Evolutionary conservation across 2,329 filamentous ascomycete species (phyloP), one percentile per base, ranked within the genome.

Genomic region (Penicillium sp.): DNA sequence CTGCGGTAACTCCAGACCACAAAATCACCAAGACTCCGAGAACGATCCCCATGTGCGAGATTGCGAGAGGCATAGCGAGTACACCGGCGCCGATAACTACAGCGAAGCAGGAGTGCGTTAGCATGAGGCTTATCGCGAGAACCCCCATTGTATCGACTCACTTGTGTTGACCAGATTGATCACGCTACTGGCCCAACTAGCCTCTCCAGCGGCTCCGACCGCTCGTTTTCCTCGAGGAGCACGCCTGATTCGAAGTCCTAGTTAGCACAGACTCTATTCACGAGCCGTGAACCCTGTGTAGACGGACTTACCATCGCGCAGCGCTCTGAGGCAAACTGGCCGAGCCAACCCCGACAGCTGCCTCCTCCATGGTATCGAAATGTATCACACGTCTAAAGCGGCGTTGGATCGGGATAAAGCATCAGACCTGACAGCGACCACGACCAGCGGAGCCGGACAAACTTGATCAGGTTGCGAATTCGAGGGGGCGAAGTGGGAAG

Each of bases 91-190:
- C 95, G 64, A 99, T 87, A 71, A 99, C 91, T 95, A 70, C 28
- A 28, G 22, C n/a, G 48, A 37, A 34, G n/a, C 10, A 55, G 39
- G 12, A 6, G 14, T 31, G 10, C 6, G 50, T 71, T 35, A 73
- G 60, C 20, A 14, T 17, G 22, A 14, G 12, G 22, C 34, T 14
- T 17, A 15, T 20, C 14, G 17, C 15, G 35, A 45, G 2, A 25
- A 11, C 35, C 6, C 10, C 12, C 11, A 22, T 35, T 43, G 17
- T 60, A 83, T 50, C 7, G 42, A 72, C 76, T 74, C 62, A 95
- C 91, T 99, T 17, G 95, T 99, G 77, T 99, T 99, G 65, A 98
- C 84, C 65, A 99, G 83, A 76, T 99, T 99, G 79, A 98, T 90
- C 66, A 95, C 90, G 74, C 93, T 96, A 79, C 92, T 96, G 55